Conservation (phyloP, 1,139 yeast species). For the Debaryomyces sp. region DNA sequence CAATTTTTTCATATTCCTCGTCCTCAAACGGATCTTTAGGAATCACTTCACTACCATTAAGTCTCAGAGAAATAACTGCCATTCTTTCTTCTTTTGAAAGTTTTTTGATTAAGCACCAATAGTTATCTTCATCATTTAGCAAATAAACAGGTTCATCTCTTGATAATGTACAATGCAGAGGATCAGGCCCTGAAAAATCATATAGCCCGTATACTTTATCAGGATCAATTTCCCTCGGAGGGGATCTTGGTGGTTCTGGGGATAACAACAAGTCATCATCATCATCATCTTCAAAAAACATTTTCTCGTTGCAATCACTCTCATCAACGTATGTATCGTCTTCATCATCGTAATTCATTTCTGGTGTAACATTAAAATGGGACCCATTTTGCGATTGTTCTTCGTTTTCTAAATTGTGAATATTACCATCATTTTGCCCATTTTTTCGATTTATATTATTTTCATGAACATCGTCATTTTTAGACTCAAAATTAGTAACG, state of each 20-base stretch:
- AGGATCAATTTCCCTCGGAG: constrained; percentile 84
- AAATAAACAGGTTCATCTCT: constrained; percentile 84
- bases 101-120: constrained; percentile 94
- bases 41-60: constrained; percentile 11
- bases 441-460: neutral
- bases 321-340: constrained; percentile 11
- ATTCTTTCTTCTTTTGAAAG: constrained; percentile 46
- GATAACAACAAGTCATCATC: constrained; percentile 32
- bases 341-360: constrained; percentile 13
- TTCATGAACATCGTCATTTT: neutral
- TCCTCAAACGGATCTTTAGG: constrained; percentile 28
- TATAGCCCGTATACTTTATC: constrained; percentile 83
- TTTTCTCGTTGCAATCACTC: constrained; percentile 17
- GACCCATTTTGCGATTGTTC: neutral
- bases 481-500: constrained; percentile 11
- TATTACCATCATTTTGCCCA: neutral
- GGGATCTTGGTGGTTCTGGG: constrained; percentile 75
- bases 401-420: neutral
- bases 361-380: neutral
- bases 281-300: constrained; percentile 23
- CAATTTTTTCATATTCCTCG: constrained; percentile 68
- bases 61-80: constrained; percentile 7
- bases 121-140: constrained; percentile 85
- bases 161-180: constrained; percentile 80
- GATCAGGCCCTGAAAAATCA: constrained; percentile 90